Evolutionary conservation across 495 filamentous ascomycete species (phyloP).

Genomic region (Xylaria acuta): DNA sequence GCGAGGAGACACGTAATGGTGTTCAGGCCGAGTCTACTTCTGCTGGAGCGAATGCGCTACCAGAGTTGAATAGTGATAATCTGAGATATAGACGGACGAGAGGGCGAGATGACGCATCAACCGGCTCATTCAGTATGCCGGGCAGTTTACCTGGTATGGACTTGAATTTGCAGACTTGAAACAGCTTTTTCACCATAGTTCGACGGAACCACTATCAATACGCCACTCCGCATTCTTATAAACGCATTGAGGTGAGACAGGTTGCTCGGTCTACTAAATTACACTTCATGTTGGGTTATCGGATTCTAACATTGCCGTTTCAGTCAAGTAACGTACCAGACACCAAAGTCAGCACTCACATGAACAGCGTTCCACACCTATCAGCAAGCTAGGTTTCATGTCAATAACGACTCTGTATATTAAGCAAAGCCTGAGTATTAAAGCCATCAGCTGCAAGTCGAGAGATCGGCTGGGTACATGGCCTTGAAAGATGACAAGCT

Average conservation of each 20-base stretch:
- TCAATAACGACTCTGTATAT: not conserved
- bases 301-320: not conserved
- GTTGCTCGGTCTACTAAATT: not conserved
- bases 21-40: constrained; percentile 49
- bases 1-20: constrained; percentile 55
- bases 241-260: not conserved
- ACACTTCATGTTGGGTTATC: not conserved
- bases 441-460: not conserved
- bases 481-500: not conserved
- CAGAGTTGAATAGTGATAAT: constrained; percentile 44
- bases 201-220: not conserved
- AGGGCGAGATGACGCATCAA: constrained; percentile 31
- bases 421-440: not conserved
- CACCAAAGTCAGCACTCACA: not conserved
- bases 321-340: not conserved
- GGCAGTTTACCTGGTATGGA: constrained; percentile 39
- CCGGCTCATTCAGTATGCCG: constrained; percentile 44
- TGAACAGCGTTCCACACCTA: not conserved
- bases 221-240: not conserved
- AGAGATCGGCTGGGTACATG: not conserved
- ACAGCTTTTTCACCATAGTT: not conserved
- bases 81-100: constrained; percentile 46
- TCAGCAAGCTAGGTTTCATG: not conserved
- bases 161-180: constrained; percentile 29
- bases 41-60: constrained; percentile 31